A percentile compares a stretch with the other conserved stretches of the same genome.
phyloP scores from a whole-genome alignment of 495 filamentous ascomycete genomes.

The Pyrenopolyporus hunteri region DNA sequence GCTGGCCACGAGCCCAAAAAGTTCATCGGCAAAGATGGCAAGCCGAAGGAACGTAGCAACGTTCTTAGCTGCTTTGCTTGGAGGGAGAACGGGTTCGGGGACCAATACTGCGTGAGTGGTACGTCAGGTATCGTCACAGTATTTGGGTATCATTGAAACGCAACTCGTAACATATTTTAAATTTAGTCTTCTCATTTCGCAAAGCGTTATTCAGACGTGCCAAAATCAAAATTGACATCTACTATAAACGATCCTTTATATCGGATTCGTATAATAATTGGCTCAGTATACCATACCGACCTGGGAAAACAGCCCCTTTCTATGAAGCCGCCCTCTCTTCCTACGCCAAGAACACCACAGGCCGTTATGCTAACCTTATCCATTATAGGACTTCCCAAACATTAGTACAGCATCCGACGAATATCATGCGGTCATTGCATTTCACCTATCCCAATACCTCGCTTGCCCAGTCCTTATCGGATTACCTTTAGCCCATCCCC shows the following conservation, averaged over 20 bases:
- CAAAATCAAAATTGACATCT: slow-evolving; percentile 13
- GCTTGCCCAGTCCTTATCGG: not conserved
- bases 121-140: slow-evolving; percentile 61
- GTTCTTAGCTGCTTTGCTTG: slow-evolving; percentile 70
- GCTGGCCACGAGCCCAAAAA: slow-evolving; percentile 58
- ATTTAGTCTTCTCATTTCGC: slow-evolving; percentile 2
- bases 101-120: slow-evolving; percentile 62
- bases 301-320: slow-evolving; percentile 27
- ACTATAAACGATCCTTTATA: slow-evolving; percentile 13
- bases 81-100: slow-evolving; percentile 69
- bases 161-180: not conserved
- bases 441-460: slow-evolving; percentile 19
- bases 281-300: slow-evolving; percentile 12
- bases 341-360: slow-evolving; percentile 38
- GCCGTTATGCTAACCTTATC: slow-evolving; percentile 36
- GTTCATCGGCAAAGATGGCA: slow-evolving; percentile 56
- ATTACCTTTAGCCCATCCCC: slow-evolving; percentile 69
- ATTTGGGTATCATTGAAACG: slow-evolving; percentile 51
- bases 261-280: slow-evolving; percentile 12
- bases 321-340: slow-evolving; percentile 32
- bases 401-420: slow-evolving; percentile 36
- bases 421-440: slow-evolving; percentile 31
- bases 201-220: slow-evolving; percentile 10
- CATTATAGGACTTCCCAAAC: slow-evolving; percentile 29
- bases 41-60: slow-evolving; percentile 58